These are phyloP conservation scores for Corniculantispora saksenae DNA, from an alignment of 2,329 filamentous ascomycete genomes.

Conservation along the genomic window DNA sequence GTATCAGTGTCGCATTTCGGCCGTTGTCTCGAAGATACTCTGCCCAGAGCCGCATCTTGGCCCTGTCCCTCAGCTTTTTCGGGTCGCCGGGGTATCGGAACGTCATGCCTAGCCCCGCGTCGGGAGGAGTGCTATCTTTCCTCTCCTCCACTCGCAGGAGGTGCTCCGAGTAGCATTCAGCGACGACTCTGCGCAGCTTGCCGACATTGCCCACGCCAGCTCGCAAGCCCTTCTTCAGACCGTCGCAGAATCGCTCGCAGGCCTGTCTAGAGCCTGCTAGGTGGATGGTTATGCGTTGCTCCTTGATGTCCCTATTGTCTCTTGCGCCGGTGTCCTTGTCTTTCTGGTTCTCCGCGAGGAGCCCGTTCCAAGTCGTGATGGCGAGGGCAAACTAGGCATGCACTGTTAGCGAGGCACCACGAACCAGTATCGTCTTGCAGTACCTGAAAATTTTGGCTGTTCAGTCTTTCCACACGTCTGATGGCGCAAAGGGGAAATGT, in stretches of 20 bases:
- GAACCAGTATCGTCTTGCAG: conserved; percentile 6
- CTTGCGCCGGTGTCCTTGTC: conserved; percentile 44
- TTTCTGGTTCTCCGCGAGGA: conserved; percentile 58
- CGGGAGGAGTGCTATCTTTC: conserved; percentile 64
- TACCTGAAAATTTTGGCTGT: conserved; percentile 83
- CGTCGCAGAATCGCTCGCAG: conserved; percentile 95
- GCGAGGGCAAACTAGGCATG: conserved; percentile 75
- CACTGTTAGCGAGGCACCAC: not conserved
- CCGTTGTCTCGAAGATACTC: conserved; percentile 97
- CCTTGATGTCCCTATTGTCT: conserved; percentile 48
- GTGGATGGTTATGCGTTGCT: conserved; percentile 89
- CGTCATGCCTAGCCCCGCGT: conserved; percentile 87
- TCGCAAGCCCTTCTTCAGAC: conserved; percentile 84
- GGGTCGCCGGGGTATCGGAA: conserved; percentile 95
- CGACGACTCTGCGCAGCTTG: conserved; percentile 76
- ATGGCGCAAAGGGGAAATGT: conserved; percentile 91
- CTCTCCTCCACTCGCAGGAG: conserved; percentile 64
- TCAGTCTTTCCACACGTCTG: conserved; percentile 85
- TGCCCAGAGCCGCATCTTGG: conserved; percentile 96
- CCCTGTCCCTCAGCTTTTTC: conserved; percentile 88
- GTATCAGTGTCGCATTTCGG: conserved; percentile 85
- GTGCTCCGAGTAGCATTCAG: conserved; percentile 91
- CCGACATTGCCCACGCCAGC: conserved; percentile 86
- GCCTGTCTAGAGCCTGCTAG: conserved; percentile 84
- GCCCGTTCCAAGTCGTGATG: conserved; percentile 90